phyloP scores from a whole-genome alignment of 345 rosid genomes.

The Bretschneidera sinensis region DNA sequence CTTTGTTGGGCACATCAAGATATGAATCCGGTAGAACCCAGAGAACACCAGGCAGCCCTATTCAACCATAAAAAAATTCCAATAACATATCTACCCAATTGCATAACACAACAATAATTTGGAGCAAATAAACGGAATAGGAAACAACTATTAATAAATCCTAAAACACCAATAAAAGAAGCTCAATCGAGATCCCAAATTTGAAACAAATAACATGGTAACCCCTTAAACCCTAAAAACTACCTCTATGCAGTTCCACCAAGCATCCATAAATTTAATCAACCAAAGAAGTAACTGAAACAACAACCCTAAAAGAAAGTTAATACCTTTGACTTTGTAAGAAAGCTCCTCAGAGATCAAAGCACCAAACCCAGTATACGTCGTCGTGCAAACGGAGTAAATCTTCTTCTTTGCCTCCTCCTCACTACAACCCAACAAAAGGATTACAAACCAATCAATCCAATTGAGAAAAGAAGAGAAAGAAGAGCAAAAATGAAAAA shows the following conservation, averaged over 20 bases:
- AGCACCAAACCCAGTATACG: constrained; percentile 93
- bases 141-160: not conserved
- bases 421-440: constrained; percentile 43
- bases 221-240: not conserved
- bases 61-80: not conserved
- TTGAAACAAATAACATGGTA: not conserved
- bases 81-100: not conserved
- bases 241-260: not conserved
- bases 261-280: not conserved
- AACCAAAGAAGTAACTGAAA: not conserved
- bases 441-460: not conserved
- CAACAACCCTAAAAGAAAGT: not conserved
- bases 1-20: constrained; percentile 93
- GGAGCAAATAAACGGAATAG: not conserved
- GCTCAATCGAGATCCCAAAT: not conserved
- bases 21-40: constrained; percentile 98
- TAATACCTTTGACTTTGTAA: constrained; percentile 76
- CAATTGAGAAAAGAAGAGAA: constrained; percentile 2
- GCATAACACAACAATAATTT: not conserved
- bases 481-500: not conserved
- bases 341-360: constrained; percentile 94
- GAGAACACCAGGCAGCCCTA: constrained; percentile 80
- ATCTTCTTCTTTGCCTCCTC: constrained; percentile 98
- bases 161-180: not conserved
- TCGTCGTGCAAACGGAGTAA: constrained; percentile 81